Evolutionary conservation across 768 basidiomycete species (phyloP), one percentile per base, ranked within the genome.

Genomic region (Crassisporium funariophilum): DNA sequence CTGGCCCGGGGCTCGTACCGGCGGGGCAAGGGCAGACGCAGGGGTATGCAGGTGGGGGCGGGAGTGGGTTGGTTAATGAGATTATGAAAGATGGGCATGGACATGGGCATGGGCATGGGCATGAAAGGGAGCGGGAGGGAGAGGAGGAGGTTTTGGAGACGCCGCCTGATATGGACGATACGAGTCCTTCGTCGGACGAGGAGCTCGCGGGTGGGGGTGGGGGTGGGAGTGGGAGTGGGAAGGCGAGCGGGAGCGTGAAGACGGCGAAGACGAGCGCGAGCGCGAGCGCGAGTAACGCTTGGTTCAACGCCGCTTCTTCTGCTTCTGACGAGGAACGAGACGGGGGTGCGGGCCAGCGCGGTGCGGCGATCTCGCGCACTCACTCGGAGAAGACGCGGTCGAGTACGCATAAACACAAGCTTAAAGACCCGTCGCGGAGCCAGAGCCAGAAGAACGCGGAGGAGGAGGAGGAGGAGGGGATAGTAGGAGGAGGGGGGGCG

Each of bases 11-110:
- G 24, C 20, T 29, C n/a, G 24, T 53, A 42, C 4, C 36, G 34
- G 34, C 12, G 42, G 16, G 20, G 25, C n/a, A n/a, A n/a, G n/a
- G n/a, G n/a, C n/a, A n/a, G n/a, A n/a, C n/a, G n/a, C n/a, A n/a
- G n/a, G 40, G n/a, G 45, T n/a, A 34, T 40, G 31, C n/a, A 19
- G 46, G 12, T 35, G 40, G 17, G 13, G 38, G 51, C 54, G 55
- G 27, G 12, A 62, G 57, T 36, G 48, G 52, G 46, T 50, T 72
- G 24, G 68, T 58, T 21, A 65, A 57, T 34, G 73, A 70, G 60
- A 72, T 74, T 42, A 47, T 69, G 57, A 70, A 64, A n/a, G 55
- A 57, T 39, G 42, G 40, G 9, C 12, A 15, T 9, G 41, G 37
- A 5, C 15, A 19, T 39, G n/a, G n/a, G n/a, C n/a, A n/a, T n/a